Conservation (phyloP, 805 yeast species). For the Teunomyces kruisii region DNA sequence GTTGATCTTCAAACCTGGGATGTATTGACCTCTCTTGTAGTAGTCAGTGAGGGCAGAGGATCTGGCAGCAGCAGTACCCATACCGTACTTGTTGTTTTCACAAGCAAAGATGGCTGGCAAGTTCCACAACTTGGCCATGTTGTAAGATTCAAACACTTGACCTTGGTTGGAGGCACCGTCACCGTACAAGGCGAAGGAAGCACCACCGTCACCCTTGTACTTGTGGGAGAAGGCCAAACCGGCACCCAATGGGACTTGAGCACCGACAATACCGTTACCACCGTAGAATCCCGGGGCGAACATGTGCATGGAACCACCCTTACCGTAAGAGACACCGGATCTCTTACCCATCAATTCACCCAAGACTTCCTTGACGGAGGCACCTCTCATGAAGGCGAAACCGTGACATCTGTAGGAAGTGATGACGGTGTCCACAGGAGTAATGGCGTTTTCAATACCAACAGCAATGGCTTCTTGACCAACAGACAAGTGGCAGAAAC, state of each 20-base stretch:
- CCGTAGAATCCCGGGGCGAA: conserved; percentile 94
- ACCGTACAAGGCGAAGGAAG: conserved; percentile 90
- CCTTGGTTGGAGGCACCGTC: conserved; percentile 99
- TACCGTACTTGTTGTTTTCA: conserved; percentile 99
- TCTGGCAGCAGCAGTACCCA: conserved; percentile 98
- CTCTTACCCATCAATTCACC: conserved; percentile 98
- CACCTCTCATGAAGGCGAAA: conserved; percentile 95
- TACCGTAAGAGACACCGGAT: conserved; percentile 93
- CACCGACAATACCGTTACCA: conserved; percentile 99
- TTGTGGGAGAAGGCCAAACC: conserved; percentile 99
- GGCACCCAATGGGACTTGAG: conserved; percentile 97
- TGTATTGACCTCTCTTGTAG: conserved; percentile 98
- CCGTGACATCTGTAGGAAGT: conserved; percentile 99
- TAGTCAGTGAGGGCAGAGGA: conserved; percentile 96
- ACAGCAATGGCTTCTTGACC: conserved; percentile 99
- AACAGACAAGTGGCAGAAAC: conserved; percentile 96
- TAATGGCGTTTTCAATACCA: conserved; percentile 94
- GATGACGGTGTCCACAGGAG: conserved; percentile 81
- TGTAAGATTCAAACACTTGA: conserved; percentile 95
- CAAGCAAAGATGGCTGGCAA: conserved; percentile 93
- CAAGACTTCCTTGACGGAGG: conserved; percentile 81
- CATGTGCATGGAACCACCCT: conserved; percentile 99
- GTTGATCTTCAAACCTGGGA: conserved; percentile 96
- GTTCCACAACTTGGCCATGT: conserved; percentile 99
- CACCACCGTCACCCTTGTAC: conserved; percentile 75